Evolutionary conservation across 78 protist species (phyloP), one percentile per base, ranked within the genome.

Genomic region (Dictyostelium firmibasis): DNA sequence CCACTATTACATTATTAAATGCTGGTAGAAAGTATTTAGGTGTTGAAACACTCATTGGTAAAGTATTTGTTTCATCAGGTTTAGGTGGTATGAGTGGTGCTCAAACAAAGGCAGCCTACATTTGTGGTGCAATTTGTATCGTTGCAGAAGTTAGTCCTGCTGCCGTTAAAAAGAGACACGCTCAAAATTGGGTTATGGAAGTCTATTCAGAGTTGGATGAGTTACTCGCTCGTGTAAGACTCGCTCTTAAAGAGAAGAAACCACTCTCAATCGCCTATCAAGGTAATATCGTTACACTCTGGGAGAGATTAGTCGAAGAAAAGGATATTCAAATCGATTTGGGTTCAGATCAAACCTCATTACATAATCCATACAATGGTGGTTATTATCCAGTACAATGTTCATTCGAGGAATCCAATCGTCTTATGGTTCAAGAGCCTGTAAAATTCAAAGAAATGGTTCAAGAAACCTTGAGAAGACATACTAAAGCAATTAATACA

Each of bases 51-150:
- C 41, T 93, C 13, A 1, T 20, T 25, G 96, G 96, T 27, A 84
- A 64, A 53, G 31, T 97, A n/a, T 98, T 97, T 83, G 97, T 98
- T n/a, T 87, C 99, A 5, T 60, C 98, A 20, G 99, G 99, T 67
- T 86, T 98, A 33, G 99, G 99, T 50, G 98, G 98, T 33, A 97
- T 98, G 98, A 87, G 96, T 82, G 99, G 99, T 16, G 99, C 99
- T 5, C 99, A 98, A 79, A 96, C 97, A 2, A 98, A 98, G 36
- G 99, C 99, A 0, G 95, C 95, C 2, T 91, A 92, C 25, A 97
- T 98, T 18, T 75, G 95, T 29, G 97, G 96, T 57, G 84, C 97
- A 9, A 78, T 97, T 50, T 95, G 97, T 77, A 92, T 98, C 16
- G 84, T 98, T n/a, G 99, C 99, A 8, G 99, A 98, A 69, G 97